A percentile compares a stretch with the other conserved stretches of the same genome.
These are phyloP conservation scores for Termitomyces sp. DNA, from an alignment of 768 basidiomycete genomes.

Conservation along the genomic window DNA sequence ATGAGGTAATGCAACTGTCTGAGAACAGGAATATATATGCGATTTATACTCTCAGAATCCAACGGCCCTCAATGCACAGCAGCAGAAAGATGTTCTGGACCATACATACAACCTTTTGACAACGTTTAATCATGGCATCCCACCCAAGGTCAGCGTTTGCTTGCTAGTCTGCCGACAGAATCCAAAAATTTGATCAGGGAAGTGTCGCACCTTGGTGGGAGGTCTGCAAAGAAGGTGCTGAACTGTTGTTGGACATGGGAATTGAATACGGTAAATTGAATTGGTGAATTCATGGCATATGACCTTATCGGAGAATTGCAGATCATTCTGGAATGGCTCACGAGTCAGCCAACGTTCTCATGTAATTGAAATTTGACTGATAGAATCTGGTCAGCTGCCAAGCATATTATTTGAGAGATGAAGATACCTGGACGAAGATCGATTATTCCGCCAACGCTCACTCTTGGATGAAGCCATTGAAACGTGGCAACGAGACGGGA, in stretches of 20 bases:
- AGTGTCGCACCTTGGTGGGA: constrained; percentile 82
- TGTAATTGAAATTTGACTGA: not conserved
- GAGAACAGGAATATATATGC: not conserved
- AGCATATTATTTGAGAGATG: constrained; percentile 62
- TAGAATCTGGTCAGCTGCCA: constrained; percentile 33
- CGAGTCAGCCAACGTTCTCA: constrained; percentile 8
- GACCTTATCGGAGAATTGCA: not conserved
- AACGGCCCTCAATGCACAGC: constrained; percentile 48
- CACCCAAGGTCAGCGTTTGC: constrained; percentile 34
- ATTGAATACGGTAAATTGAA: constrained; percentile 58
- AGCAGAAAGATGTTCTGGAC: constrained; percentile 68
- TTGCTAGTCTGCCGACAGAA: not conserved
- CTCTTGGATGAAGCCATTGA: constrained; percentile 73
- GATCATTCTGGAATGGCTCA: constrained; percentile 11
- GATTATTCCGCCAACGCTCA: constrained; percentile 51
- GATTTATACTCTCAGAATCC: constrained; percentile 42
- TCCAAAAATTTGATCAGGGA: constrained; percentile 23
- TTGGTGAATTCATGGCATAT: not conserved
- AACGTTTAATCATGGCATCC: constrained; percentile 52
- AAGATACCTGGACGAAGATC: constrained; percentile 71
- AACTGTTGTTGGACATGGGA: constrained; percentile 62
- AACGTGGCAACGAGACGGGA: constrained; percentile 57
- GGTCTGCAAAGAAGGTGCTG: constrained; percentile 58
- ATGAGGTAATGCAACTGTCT: constrained; percentile 38
- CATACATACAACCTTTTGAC: constrained; percentile 61